Conservation (phyloP, 495 filamentous ascomycete species). For the Usnea hakonensis region DNA sequence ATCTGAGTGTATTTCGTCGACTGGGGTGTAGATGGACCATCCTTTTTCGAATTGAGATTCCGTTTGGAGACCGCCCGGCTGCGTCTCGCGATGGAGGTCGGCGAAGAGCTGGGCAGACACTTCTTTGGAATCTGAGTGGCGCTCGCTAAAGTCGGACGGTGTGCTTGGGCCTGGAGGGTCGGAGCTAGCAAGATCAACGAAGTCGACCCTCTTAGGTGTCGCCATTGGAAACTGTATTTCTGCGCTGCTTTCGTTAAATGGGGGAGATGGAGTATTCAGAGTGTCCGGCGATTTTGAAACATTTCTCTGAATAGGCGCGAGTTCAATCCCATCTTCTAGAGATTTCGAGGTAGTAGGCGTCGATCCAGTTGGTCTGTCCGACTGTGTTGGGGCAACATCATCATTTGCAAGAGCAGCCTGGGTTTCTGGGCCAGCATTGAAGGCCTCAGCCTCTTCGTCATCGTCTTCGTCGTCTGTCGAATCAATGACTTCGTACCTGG, state of each 20-base stretch:
- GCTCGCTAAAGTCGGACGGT: not conserved
- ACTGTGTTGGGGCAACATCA: not conserved
- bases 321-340: too few relatives aligned
- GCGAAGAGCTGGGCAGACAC: conserved; percentile 13
- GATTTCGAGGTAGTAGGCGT: not conserved
- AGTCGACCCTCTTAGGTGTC: not conserved
- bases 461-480: conserved; percentile 18
- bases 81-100: conserved; percentile 10
- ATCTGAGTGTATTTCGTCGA: not conserved
- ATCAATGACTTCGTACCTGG: conserved; percentile 9
- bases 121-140: conserved; percentile 7
- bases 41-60: conserved; percentile 24
- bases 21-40: conserved; percentile 19
- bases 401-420: conserved; percentile 3
- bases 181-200: not conserved
- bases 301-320: not conserved
- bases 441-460: conserved; percentile 2
- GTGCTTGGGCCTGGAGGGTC: not conserved
- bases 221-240: not conserved
- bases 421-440: conserved; percentile 7
- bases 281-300: not conserved
- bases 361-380: not conserved
- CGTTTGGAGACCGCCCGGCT: conserved; percentile 16
- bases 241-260: not conserved
- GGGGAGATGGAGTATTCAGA: not conserved